phyloP scores from a whole-genome alignment of 1,284 basidiomycete genomes.

The Tetrapyrgos nigripes region DNA sequence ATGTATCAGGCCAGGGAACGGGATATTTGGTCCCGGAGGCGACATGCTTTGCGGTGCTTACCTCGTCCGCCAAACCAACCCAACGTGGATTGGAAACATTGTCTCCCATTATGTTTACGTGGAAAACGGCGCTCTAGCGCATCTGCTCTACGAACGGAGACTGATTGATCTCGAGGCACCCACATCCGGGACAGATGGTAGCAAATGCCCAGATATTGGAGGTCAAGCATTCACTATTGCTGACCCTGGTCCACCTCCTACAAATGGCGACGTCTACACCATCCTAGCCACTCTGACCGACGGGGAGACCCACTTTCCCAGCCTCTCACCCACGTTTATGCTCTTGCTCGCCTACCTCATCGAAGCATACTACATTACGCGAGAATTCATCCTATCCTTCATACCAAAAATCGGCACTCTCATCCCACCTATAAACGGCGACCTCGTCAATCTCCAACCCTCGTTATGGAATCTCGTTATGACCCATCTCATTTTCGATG shows the following conservation, averaged over 20 bases:
- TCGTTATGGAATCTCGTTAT: conserved; percentile 66
- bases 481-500: conserved; percentile 74
- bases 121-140: conserved; percentile 74
- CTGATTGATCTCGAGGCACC: conserved; percentile 49
- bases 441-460: conserved; percentile 71
- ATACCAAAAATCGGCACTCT: conserved; percentile 31
- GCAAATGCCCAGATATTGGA: conserved; percentile 64
- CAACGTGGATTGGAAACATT: conserved; percentile 63
- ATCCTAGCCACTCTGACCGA: conserved; percentile 54
- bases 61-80: conserved; percentile 62
- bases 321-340: conserved; percentile 61
- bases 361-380: conserved; percentile 58
- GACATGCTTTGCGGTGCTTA: conserved; percentile 70
- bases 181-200: conserved; percentile 26
- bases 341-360: conserved; percentile 58
- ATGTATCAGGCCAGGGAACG: conserved; percentile 76
- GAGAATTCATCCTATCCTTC: conserved; percentile 41
- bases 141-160: conserved; percentile 74
- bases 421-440: conserved; percentile 57
- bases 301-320: conserved; percentile 57
- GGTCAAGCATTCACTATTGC: conserved; percentile 71
- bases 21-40: conserved; percentile 74
- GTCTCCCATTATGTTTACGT: conserved; percentile 73
- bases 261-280: conserved; percentile 66
- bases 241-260: conserved; percentile 65